These are phyloP conservation scores for Penicillium ochrochloron DNA, from an alignment of 495 filamentous ascomycete species.

Conservation along the genomic window DNA sequence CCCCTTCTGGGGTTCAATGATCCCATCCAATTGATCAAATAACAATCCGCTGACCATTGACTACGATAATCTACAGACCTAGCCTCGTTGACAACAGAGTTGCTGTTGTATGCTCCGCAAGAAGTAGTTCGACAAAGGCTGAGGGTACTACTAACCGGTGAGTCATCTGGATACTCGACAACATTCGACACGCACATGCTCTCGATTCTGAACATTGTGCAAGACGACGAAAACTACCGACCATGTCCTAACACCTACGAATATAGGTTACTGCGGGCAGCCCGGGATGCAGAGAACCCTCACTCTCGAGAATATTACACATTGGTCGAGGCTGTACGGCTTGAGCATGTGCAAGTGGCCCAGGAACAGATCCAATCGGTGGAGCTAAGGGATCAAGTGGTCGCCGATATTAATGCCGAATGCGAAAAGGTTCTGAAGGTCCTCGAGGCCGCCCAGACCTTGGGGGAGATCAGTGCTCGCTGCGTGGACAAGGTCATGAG, in stretches of 20 bases:
- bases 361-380: conserved; percentile 62
- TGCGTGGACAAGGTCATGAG: conserved; percentile 90
- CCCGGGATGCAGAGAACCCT: conserved; percentile 67
- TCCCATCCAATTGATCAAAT: not conserved
- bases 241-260: conserved; percentile 13
- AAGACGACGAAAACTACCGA: not conserved
- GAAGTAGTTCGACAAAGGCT: conserved; percentile 86
- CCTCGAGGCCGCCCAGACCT: conserved; percentile 61
- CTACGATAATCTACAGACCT: conserved; percentile 52
- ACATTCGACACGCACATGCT: not conserved
- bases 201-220: not conserved
- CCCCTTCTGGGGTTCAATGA: not conserved
- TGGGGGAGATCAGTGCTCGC: conserved; percentile 75
- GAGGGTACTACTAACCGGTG: conserved; percentile 95
- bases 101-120: conserved; percentile 89
- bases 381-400: conserved; percentile 60
- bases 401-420: conserved; percentile 70
- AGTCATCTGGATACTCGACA: conserved; percentile 45
- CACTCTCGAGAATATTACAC: conserved; percentile 65
- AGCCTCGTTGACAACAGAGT: conserved; percentile 70
- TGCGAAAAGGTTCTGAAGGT: conserved; percentile 65
- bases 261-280: conserved; percentile 67
- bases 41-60: conserved; percentile 13
- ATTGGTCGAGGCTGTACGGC: conserved; percentile 73
- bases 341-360: conserved; percentile 73